phyloP scores from a whole-genome alignment of 148 eudicot species.

The Rhododendron henanense region DNA sequence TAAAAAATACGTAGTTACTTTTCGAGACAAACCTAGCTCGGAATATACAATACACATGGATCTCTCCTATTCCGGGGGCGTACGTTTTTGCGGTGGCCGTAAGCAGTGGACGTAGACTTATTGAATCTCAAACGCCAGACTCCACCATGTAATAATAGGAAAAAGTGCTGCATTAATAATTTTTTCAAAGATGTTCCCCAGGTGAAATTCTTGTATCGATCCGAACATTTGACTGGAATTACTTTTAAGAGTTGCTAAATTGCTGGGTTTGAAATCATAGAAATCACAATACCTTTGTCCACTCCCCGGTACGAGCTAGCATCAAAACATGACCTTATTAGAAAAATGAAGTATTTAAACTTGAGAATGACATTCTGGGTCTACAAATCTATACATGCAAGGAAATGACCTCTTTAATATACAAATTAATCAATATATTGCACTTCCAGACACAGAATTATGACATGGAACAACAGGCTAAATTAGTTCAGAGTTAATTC shows the following conservation, averaged over 20 bases:
- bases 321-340: not conserved
- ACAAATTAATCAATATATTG: not conserved
- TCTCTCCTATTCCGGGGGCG: too few relatives aligned
- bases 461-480: not conserved
- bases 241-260: too few relatives aligned
- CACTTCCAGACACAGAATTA: not conserved
- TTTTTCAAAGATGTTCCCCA: not conserved
- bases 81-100: too few relatives aligned
- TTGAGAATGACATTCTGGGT: not conserved
- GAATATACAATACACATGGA: too few relatives aligned
- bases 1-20: too few relatives aligned
- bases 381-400: not conserved
- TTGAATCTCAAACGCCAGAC: not conserved
- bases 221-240: too few relatives aligned
- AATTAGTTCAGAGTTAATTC: slow-evolving; percentile 19
- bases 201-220: too few relatives aligned
- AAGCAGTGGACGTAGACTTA: too few relatives aligned
- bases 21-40: too few relatives aligned
- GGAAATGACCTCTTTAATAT: not conserved
- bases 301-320: not conserved
- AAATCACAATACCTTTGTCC: not conserved
- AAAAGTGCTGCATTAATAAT: not conserved
- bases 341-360: not conserved
- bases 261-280: too few relatives aligned
- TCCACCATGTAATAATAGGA: not conserved